phyloP scores from a whole-genome alignment of 1,284 basidiomycete genomes.

The Fomitopsis palustris region DNA sequence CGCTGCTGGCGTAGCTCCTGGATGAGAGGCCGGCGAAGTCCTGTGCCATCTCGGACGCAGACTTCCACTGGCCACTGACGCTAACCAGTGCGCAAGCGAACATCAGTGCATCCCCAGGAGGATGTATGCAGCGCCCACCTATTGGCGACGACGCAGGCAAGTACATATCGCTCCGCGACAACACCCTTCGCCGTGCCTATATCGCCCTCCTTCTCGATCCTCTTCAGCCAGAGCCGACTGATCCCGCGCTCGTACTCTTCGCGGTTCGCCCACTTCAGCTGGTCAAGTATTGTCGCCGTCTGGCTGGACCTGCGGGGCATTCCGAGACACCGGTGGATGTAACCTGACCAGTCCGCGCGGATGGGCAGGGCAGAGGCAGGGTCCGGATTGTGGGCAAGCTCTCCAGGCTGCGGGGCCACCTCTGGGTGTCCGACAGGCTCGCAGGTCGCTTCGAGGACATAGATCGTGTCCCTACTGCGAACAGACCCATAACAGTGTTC shows the following conservation, averaged over 20 bases:
- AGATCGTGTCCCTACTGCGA: conserved; percentile 32
- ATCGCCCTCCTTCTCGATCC: conserved; percentile 40
- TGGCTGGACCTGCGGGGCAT: neutral
- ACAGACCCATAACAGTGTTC: neutral
- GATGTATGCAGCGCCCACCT: conserved; percentile 41
- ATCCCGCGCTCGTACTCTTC: conserved; percentile 70
- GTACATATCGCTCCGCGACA: conserved; percentile 57
- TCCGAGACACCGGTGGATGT: conserved; percentile 36
- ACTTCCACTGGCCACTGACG: conserved; percentile 64
- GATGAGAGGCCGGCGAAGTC: conserved; percentile 51
- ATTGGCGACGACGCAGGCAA: conserved; percentile 66
- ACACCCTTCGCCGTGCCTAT: conserved; percentile 37
- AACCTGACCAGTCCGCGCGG: conserved; percentile 63
- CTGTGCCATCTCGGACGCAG: conserved; percentile 59
- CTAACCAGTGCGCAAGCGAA: conserved; percentile 30
- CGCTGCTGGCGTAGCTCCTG: conserved; percentile 11
- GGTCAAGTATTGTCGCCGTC: conserved; percentile 22
- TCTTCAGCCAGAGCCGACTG: conserved; percentile 57
- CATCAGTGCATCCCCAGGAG: neutral
- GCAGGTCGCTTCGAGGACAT: conserved; percentile 64
- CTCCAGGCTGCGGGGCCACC: neutral
- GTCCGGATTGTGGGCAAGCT: neutral
- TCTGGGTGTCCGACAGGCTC: conserved; percentile 55
- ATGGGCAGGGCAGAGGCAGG: conserved; percentile 21
- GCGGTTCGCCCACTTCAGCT: conserved; percentile 55